A percentile compares a stretch with the other conserved stretches of the same genome.
These are phyloP conservation scores for Coelastrella sp. DNA, from an alignment of 139 green algal species.

Conservation along the genomic window DNA sequence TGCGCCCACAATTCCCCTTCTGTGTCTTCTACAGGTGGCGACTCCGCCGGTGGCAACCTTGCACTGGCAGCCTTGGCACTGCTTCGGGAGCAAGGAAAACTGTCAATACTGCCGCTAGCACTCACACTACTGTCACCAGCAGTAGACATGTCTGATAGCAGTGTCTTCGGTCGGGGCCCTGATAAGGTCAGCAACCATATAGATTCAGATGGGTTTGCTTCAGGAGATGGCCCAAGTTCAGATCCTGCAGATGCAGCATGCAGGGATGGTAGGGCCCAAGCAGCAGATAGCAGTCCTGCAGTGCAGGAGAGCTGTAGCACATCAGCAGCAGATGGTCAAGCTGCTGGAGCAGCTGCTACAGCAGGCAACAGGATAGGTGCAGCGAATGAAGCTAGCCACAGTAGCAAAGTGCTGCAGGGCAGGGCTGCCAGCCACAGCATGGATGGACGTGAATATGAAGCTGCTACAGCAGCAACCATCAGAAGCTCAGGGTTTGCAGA, in stretches of 20 bases:
- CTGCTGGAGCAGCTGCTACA: background rate
- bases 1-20: background rate
- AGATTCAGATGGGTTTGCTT: background rate
- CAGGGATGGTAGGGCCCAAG: too few species aligned
- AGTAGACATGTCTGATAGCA: conserved; percentile 15
- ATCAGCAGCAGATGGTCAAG: background rate
- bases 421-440: too few species aligned
- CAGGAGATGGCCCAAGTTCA: too few species aligned
- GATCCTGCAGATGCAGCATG: too few species aligned
- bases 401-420: too few species aligned
- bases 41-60: conserved; percentile 39
- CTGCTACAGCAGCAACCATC: too few species aligned
- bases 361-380: background rate
- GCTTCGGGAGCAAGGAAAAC: conserved; percentile 1
- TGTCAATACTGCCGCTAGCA: background rate
- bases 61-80: background rate
- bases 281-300: too few species aligned
- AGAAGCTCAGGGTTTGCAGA: too few species aligned
- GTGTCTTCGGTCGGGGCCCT: background rate
- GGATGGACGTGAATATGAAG: too few species aligned
- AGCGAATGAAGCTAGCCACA: background rate
- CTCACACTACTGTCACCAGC: conserved; percentile 13
- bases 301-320: too few species aligned
- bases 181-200: conserved; percentile 32
- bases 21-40: background rate